These are phyloP conservation scores for Vigna nakashimae DNA, from an alignment of 306 rosid species.

Conservation along the genomic window DNA sequence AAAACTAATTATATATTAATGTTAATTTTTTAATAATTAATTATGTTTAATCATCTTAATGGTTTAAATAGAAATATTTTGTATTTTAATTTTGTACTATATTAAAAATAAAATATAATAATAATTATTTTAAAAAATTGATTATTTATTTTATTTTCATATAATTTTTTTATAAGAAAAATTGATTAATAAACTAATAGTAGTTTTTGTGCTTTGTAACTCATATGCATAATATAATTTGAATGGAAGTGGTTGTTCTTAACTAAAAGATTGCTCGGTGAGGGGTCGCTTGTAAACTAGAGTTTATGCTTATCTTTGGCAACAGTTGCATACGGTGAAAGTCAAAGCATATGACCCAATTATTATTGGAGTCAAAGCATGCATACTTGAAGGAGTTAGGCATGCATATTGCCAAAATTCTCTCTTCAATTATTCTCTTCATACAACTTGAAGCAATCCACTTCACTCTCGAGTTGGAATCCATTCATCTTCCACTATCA, in stretches of 20 bases:
- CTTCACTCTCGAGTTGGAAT: slow-evolving; percentile 12
- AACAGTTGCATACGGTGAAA: neutral
- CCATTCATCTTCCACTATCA: slow-evolving; percentile 21
- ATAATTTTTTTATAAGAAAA: no score
- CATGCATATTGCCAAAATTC: neutral
- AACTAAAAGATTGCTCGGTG: no score
- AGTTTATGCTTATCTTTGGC: slow-evolving; percentile 31
- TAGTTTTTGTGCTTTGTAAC: neutral
- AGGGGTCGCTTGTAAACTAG: no score
- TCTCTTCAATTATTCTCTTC: slow-evolving; percentile 2
- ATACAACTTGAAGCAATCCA: slow-evolving; percentile 7
- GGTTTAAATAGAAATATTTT: no score
- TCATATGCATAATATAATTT: neutral
- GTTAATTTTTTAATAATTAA: no score
- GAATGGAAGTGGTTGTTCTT: neutral
- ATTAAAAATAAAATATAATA: no score
- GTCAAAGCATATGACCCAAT: neutral
- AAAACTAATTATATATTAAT: no score
- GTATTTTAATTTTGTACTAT: no score
- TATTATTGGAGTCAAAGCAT: slow-evolving; percentile 20
- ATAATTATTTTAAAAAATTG: no score
- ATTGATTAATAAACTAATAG: neutral
- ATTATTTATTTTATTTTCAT: no score
- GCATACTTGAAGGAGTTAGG: neutral
- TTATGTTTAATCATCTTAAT: no score